Evolutionary conservation across 2,329 filamentous ascomycete genomes (phyloP).

Genomic region (Gaeumannomyces sp.): DNA sequence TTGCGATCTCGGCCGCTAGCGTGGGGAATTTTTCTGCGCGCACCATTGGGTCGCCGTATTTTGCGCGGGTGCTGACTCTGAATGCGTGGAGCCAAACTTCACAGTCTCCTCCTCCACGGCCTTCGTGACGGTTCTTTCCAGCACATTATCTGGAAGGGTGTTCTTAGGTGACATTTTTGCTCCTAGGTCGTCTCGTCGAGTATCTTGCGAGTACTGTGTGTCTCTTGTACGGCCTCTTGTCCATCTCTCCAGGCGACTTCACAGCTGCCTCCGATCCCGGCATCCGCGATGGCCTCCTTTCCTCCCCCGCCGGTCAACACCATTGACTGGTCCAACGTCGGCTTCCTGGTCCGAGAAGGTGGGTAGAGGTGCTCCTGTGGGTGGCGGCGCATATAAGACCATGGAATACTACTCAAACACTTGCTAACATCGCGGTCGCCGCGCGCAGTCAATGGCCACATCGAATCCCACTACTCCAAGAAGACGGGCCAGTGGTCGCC

Average conservation of each 20-base stretch:
- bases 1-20: constrained; percentile 7
- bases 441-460: constrained; percentile 79
- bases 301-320: constrained; percentile 72
- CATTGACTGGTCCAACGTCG: constrained; percentile 91
- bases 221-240: background rate
- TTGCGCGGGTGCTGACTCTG: background rate
- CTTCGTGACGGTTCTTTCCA: background rate
- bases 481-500: constrained; percentile 70
- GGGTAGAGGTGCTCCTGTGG: constrained; percentile 20
- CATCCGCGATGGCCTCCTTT: constrained; percentile 34
- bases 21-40: background rate
- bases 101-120: background rate
- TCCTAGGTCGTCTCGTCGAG: background rate
- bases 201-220: background rate
- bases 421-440: constrained; percentile 3
- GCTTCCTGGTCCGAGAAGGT: constrained; percentile 90
- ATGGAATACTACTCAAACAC: too few species aligned
- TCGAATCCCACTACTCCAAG: constrained; percentile 77
- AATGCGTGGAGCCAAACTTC: background rate
- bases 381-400: background rate
- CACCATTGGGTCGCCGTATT: background rate
- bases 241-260: background rate
- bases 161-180: background rate
- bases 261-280: background rate
- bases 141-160: background rate